A percentile compares a stretch with the other conserved stretches of the same genome.
Conservation (phyloP, 768 basidiomycete species). For the Boletus subcaerulescens region DNA sequence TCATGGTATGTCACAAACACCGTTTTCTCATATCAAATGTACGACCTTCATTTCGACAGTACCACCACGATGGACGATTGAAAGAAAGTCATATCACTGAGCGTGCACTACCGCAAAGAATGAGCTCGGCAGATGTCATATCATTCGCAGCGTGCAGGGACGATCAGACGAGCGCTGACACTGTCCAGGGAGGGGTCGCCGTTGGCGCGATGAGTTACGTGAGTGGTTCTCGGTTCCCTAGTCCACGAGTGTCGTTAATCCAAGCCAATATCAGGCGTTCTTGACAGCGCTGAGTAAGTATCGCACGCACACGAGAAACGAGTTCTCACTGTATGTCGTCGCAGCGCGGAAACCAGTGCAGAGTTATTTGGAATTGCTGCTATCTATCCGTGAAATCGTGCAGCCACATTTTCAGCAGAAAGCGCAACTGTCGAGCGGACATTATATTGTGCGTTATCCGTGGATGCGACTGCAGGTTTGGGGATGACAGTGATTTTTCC, state of each 20-base stretch:
- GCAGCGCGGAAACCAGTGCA: conserved; percentile 51
- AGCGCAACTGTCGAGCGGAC: conserved; percentile 72
- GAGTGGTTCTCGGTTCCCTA: conserved; percentile 22
- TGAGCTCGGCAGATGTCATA: conserved; percentile 76
- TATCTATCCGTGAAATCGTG: conserved; percentile 56
- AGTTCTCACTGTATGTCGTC: not conserved
- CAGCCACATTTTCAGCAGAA: conserved; percentile 63
- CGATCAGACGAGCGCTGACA: conserved; percentile 71
- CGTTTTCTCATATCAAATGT: not conserved
- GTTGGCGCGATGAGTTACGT: conserved; percentile 83
- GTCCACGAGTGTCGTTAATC: not conserved
- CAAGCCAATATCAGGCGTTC: conserved; percentile 50
- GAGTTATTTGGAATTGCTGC: conserved; percentile 62
- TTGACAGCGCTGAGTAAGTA: conserved; percentile 46
- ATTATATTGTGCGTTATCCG: conserved; percentile 48
- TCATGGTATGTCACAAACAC: conserved; percentile 19
- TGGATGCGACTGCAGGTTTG: not conserved
- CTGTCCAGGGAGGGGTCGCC: conserved; percentile 57
- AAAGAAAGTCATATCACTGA: conserved; percentile 42
- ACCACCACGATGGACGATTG: conserved; percentile 56
- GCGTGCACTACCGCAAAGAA: conserved; percentile 39
- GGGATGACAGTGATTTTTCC: not conserved
- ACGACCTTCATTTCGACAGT: conserved; percentile 34
- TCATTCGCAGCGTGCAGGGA: conserved; percentile 73
- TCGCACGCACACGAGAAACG: not conserved